Percentiles rank a stretch among this genome's conserved stretches.
Evolutionary conservation across 2,329 filamentous ascomycete species (phyloP).

Genomic region (Phyllosticta paracitricarpa): DNA sequence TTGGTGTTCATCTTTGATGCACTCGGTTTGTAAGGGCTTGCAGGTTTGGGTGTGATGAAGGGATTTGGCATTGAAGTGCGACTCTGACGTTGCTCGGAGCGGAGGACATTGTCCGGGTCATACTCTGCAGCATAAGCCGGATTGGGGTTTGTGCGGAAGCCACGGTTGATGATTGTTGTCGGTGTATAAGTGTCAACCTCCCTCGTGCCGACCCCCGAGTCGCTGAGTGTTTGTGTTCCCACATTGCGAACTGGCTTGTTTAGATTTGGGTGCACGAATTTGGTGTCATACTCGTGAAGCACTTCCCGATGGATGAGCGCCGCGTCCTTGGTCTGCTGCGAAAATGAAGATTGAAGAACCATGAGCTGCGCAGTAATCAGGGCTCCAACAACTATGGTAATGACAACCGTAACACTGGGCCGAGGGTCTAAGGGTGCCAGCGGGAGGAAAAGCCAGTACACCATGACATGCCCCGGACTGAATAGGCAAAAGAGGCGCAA

Average conservation of each 20-base stretch:
- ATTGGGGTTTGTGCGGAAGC: conserved; percentile 75
- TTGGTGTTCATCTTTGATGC: conserved; percentile 21
- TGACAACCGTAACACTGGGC: conserved; percentile 79
- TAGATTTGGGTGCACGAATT: conserved; percentile 86
- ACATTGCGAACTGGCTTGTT: conserved; percentile 71
- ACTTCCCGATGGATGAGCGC: conserved; percentile 83
- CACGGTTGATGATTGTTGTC: conserved; percentile 56
- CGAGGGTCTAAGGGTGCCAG: conserved; percentile 63
- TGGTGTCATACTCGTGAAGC: conserved; percentile 88
- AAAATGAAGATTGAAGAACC: conserved; percentile 62
- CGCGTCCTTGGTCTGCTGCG: conserved; percentile 76
- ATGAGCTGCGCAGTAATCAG: conserved; percentile 70
- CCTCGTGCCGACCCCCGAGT: conserved; percentile 21
- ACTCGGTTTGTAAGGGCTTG: conserved; percentile 13
- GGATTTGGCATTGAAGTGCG: conserved; percentile 9
- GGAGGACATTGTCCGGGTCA: conserved; percentile 50
- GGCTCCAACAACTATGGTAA: conserved; percentile 63
- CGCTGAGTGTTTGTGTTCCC: conserved; percentile 59
- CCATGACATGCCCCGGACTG: conserved; percentile 82
- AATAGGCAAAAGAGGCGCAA: conserved; percentile 81
- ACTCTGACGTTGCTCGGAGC: conserved; percentile 6
- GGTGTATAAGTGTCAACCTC: conserved; percentile 55
- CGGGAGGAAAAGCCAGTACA: conserved; percentile 84
- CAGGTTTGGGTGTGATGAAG: conserved; percentile 11
- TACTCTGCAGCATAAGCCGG: conserved; percentile 66